A percentile compares a stretch with the other conserved stretches of the same genome.
Conservation (phyloP, 2,329 filamentous ascomycete genomes). For the Chaetomium olivaceum region DNA sequence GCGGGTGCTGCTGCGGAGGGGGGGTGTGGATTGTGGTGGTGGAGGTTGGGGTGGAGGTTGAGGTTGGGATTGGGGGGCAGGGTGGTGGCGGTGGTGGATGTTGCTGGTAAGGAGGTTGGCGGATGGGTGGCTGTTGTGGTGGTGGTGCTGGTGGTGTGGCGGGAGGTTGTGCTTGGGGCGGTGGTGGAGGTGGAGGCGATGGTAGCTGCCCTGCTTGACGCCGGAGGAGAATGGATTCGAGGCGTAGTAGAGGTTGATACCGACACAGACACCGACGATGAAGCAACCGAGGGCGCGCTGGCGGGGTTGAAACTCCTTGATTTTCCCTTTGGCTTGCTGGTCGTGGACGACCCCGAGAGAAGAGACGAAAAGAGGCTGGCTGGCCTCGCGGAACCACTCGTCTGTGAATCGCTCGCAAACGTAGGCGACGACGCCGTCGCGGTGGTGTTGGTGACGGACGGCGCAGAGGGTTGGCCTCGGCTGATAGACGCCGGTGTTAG, state of each 20-base stretch:
- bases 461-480: conserved; percentile 20
- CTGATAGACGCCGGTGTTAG: conserved; percentile 12
- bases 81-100: not conserved
- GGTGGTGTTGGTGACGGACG: conserved; percentile 25
- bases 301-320: not conserved
- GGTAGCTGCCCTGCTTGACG: not conserved
- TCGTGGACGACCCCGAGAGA: not conserved
- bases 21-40: not conserved
- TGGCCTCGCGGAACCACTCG: not conserved
- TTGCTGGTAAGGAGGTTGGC: not conserved
- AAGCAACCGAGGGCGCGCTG: conserved; percentile 8
- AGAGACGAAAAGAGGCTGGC: conserved; percentile 17
- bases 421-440: conserved; percentile 14
- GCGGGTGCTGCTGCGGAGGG: not conserved
- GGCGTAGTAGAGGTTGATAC: not conserved
- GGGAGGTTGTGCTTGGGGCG: not conserved
- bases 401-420: not conserved
- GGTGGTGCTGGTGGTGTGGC: not conserved
- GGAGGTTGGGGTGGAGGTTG: not conserved
- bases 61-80: not conserved
- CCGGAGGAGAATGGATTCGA: not conserved
- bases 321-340: not conserved
- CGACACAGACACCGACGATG: conserved; percentile 15
- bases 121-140: not conserved
- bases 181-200: not conserved